Base-by-base conservation (phyloP, 1,284 basidiomycete genomes). In the Coniophora puteana region DNA sequence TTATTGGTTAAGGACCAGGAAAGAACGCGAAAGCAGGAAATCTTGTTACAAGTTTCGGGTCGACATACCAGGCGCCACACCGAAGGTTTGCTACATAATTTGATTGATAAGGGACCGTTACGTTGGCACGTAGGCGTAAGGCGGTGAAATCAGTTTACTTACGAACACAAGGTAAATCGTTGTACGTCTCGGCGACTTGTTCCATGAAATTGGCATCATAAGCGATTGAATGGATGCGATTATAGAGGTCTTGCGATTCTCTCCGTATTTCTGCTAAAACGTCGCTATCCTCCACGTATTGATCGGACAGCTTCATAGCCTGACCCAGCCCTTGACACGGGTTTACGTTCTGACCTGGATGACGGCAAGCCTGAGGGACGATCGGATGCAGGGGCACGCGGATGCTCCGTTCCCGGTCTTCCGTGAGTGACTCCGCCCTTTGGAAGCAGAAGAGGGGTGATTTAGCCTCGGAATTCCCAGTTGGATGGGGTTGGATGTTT, bases 11-110 rank as follows among this genome's bases (percentile, higher is more conserved):
- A 12, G 35, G 46, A 45, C 8, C 39, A 36, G 32, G 34, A 29
- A 41, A 38, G 27, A 28, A 35, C 30, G 51, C n/a, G 11, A 14
- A 29, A n/a, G 17, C n/a, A 20, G 0, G 29, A 22, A 4, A 16
- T 40, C 33, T 16, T 42, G 73, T 54, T 53, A 83, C 82, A 38
- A 79, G 72, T 4, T 53, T 46, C 4, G 93, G 89, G 50, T 89
- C 75, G 6, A 86, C 81, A 61, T 97, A 98, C 94, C 95, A 98
- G 4, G 87, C 88, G 1, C 94, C 94, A 53, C 93, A 97, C 16
- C 94, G 78, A 53, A 95, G 74, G 59, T 98, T 98, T 3, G 93
- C 92, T 87, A 54, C 33, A 23, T 20, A 46, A 13, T 37, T 38
- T 16, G 10, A n/a, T 16, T 34, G 2, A 4, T 3, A 10, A 27